Conservation (phyloP, 2,329 filamentous ascomycete genomes). For the Fusarium keratoplasticum region DNA sequence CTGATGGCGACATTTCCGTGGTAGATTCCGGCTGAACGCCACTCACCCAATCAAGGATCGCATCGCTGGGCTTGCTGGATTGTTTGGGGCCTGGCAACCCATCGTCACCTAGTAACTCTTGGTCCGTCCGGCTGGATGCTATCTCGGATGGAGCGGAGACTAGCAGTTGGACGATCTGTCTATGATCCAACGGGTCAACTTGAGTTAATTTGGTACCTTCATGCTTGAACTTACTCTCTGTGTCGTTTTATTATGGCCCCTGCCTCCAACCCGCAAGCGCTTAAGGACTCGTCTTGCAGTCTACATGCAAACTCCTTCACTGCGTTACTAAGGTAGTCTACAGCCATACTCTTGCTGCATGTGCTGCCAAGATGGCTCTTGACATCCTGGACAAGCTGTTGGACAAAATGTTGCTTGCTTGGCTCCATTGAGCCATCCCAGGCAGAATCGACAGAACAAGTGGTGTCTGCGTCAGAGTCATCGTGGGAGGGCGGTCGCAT, state of each 20-base stretch:
- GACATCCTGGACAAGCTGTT: background rate
- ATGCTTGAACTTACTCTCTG: background rate
- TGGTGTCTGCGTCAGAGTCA: background rate
- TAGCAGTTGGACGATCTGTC: background rate
- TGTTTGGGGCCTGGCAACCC: accelerated
- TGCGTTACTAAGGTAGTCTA: background rate
- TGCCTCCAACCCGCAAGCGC: background rate
- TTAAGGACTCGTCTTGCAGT: background rate
- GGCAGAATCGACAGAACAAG: background rate
- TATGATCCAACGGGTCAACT: background rate
- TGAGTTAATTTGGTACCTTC: background rate
- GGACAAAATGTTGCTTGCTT: background rate
- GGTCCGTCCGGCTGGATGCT: background rate
- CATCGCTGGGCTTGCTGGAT: background rate
- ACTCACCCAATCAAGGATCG: background rate
- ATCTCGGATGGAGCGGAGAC: background rate
- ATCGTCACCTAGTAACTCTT: background rate
- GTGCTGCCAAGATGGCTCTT: background rate
- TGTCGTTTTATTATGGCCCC: background rate
- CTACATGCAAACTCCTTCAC: conserved; percentile 6
- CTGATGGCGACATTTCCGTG: background rate
- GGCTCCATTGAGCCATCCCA: background rate
- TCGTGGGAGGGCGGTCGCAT: background rate
- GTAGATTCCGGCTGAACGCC: background rate
- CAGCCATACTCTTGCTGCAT: background rate